A percentile compares a stretch with the other conserved stretches of the same genome.
These are phyloP conservation scores for Antitrichia curtipendula DNA, from an alignment of 225 moss, liverwort and hornwort species.

Conservation along the genomic window DNA sequence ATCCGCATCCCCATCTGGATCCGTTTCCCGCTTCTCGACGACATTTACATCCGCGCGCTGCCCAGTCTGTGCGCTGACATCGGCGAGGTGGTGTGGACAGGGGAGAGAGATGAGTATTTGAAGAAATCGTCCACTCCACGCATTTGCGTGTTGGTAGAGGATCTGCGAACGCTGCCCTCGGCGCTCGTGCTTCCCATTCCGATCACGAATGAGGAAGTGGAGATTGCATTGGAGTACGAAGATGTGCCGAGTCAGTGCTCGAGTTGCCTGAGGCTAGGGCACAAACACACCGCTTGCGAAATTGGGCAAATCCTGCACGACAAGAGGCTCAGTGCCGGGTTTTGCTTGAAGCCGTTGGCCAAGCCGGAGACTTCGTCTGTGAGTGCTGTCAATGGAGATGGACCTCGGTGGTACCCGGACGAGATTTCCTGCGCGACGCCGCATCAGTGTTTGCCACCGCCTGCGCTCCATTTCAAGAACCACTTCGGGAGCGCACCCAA, in stretches of 20 bases:
- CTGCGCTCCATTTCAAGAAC: slow-evolving; percentile 28
- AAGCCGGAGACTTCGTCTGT: background rate
- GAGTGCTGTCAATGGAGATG: background rate
- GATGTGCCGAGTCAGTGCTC: slow-evolving; percentile 30
- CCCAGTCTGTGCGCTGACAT: slow-evolving; percentile 22
- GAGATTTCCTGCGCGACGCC: slow-evolving; percentile 13
- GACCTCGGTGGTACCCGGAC: slow-evolving; percentile 10
- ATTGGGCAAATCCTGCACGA: background rate
- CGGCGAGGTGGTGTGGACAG: slow-evolving; percentile 33
- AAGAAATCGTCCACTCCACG: slow-evolving; percentile 31
- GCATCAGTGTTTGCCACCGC: slow-evolving; percentile 12
- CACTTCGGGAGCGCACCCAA: slow-evolving; percentile 15
- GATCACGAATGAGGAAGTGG: slow-evolving; percentile 17
- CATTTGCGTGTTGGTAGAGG: slow-evolving; percentile 25
- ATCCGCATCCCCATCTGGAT: slow-evolving; percentile 37
- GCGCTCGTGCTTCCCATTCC: slow-evolving; percentile 23
- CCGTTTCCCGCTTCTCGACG: slow-evolving; percentile 24
- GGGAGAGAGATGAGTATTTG: slow-evolving; percentile 15
- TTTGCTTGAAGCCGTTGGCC: background rate
- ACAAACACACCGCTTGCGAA: slow-evolving; percentile 22
- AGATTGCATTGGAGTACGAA: slow-evolving; percentile 19
- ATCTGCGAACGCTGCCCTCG: slow-evolving; percentile 19
- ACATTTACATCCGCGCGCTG: slow-evolving; percentile 17
- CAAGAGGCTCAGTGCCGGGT: background rate
- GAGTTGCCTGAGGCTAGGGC: slow-evolving; percentile 17